Percentiles rank a stretch among this genome's conserved stretches.
Evolutionary conservation across 768 basidiomycete species (phyloP).

Genomic region (Leccinum disarticulatum): DNA sequence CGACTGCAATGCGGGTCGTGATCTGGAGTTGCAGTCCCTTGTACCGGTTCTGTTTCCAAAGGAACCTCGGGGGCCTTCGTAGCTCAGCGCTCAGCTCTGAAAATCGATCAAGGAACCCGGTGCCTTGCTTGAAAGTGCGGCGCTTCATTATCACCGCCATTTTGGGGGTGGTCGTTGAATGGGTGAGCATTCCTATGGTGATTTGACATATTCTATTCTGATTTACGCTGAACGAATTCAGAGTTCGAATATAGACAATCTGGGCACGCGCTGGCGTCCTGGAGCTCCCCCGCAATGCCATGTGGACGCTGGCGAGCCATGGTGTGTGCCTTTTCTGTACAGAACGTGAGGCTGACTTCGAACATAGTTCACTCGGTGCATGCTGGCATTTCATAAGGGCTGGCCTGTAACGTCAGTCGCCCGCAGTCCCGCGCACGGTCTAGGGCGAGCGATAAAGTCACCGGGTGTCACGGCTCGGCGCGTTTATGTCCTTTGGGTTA

Average conservation of each 20-base stretch:
- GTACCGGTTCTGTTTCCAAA: slow-evolving; percentile 24
- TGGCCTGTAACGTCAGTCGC: slow-evolving; percentile 3
- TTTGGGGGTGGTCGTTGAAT: slow-evolving; percentile 4
- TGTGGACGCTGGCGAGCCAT: slow-evolving; percentile 12
- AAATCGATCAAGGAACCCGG: slow-evolving; percentile 31
- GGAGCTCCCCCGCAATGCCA: slow-evolving; percentile 19
- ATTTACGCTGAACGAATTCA: slow-evolving; percentile 22
- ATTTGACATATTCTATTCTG: slow-evolving; percentile 29
- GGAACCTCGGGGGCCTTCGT: slow-evolving; percentile 13
- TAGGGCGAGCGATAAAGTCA: slow-evolving; percentile 20
- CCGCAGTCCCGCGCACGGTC: slow-evolving; percentile 6
- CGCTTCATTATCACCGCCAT: slow-evolving; percentile 13
- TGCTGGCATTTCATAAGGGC: slow-evolving; percentile 12
- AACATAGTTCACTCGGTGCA: slow-evolving; percentile 16
- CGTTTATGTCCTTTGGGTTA: slow-evolving; percentile 16
- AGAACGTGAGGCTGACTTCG: slow-evolving; percentile 20
- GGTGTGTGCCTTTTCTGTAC: slow-evolving; percentile 14
- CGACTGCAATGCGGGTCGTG: slow-evolving; percentile 17
- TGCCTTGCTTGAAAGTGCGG: slow-evolving; percentile 25
- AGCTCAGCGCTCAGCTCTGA: slow-evolving; percentile 16
- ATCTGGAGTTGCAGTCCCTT: slow-evolving; percentile 25
- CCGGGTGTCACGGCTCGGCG: slow-evolving; percentile 27
- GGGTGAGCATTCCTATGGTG: slow-evolving; percentile 28
- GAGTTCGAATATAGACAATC: slow-evolving; percentile 20
- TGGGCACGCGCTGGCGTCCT: slow-evolving; percentile 10